Evolutionary conservation across 495 filamentous ascomycete genomes (phyloP).

Genomic region (Daldinia grandis): DNA sequence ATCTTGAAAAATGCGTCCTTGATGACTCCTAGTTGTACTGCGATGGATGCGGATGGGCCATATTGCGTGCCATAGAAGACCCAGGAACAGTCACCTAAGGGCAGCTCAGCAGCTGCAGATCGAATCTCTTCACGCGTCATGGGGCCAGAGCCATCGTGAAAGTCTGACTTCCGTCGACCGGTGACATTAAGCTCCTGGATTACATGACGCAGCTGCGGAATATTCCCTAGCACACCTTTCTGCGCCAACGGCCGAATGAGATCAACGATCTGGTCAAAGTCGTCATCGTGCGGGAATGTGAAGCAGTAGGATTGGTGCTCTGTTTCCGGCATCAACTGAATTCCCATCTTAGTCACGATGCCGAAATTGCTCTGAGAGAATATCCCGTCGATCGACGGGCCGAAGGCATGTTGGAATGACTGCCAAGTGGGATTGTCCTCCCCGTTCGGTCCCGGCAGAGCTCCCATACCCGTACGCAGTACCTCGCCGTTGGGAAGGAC

Average conservation of each 20-base stretch:
- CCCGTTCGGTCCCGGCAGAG: constrained; percentile 54
- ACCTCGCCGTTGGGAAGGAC: constrained; percentile 64
- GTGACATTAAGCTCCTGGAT: constrained; percentile 57
- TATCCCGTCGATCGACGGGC: constrained; percentile 64
- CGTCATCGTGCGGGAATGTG: constrained; percentile 61
- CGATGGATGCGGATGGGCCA: constrained; percentile 55
- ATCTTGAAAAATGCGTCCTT: constrained; percentile 57
- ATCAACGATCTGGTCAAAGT: constrained; percentile 61
- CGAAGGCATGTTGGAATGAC: constrained; percentile 64
- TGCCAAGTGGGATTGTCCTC: constrained; percentile 57
- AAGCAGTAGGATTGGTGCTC: constrained; percentile 61
- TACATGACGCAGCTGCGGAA: constrained; percentile 59
- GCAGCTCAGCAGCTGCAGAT: constrained; percentile 46
- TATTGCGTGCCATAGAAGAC: constrained; percentile 66
- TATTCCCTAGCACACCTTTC: constrained; percentile 60
- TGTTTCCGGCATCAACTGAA: constrained; percentile 62
- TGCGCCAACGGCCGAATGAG: constrained; percentile 59
- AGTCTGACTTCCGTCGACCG: constrained; percentile 48
- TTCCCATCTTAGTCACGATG: constrained; percentile 68
- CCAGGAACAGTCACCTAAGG: constrained; percentile 56
- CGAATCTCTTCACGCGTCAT: constrained; percentile 51
- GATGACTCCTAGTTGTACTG: constrained; percentile 55
- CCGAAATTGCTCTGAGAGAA: constrained; percentile 67
- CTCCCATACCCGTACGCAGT: constrained; percentile 68
- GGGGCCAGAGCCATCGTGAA: constrained; percentile 31